A percentile compares a stretch with the other conserved stretches of the same genome.
These are phyloP conservation scores for Flaveria robusta DNA, from an alignment of 129 eudicot species.

Conservation along the genomic window DNA sequence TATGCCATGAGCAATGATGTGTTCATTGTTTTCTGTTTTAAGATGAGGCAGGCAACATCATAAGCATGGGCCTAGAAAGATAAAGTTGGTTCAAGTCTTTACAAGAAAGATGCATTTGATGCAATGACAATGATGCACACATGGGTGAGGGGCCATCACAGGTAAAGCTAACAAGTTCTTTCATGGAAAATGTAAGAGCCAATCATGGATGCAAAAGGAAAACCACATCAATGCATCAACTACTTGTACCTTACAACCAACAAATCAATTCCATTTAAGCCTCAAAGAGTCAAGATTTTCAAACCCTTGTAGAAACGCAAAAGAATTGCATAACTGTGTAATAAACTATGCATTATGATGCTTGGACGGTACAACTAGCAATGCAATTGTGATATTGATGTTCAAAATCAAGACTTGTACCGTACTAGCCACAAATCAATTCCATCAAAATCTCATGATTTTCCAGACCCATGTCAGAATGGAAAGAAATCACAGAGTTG, in stretches of 20 bases:
- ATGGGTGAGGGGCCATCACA: constrained; percentile 47
- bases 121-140: constrained; percentile 45
- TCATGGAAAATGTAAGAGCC: constrained; percentile 41
- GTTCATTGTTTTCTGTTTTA: constrained; percentile 25
- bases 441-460: constrained; percentile 14
- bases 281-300: neutral
- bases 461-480: neutral
- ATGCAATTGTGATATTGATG: neutral
- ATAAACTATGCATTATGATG: constrained; percentile 8
- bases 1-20: neutral
- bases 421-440: constrained; percentile 7
- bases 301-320: neutral
- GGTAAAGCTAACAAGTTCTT: constrained; percentile 32
- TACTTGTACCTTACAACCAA: constrained; percentile 31
- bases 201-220: constrained; percentile 33
- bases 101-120: constrained; percentile 38
- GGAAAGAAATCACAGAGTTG: neutral
- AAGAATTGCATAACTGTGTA: neutral
- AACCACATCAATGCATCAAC: constrained; percentile 31
- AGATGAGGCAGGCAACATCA: constrained; percentile 32
- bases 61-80: constrained; percentile 38
- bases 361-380: constrained; percentile 5
- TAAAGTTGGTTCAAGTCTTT: constrained; percentile 39
- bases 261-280: neutral
- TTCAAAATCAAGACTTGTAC: constrained; percentile 7